Percentiles rank a stretch among this genome's conserved stretches.
phyloP scores from a whole-genome alignment of 2,329 filamentous ascomycete species.

The Tothia fuscella region DNA sequence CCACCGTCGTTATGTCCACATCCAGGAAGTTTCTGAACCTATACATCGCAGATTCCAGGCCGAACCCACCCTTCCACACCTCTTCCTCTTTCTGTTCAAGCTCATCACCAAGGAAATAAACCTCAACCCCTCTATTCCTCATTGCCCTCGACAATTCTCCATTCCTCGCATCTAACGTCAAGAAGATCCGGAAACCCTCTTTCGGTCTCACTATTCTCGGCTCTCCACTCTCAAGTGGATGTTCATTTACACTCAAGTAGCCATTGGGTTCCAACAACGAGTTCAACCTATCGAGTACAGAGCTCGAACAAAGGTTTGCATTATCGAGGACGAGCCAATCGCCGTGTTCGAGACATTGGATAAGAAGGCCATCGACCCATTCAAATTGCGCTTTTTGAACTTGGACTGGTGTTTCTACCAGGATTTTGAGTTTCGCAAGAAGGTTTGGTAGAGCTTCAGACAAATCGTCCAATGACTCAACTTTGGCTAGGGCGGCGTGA shows the following conservation, averaged over 20 bases:
- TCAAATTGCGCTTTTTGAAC: conserved; percentile 67
- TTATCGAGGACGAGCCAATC: conserved; percentile 94
- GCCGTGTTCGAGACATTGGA: conserved; percentile 74
- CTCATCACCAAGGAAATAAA: conserved; percentile 46
- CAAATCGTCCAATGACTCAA: conserved; percentile 41
- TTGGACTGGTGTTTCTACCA: conserved; percentile 2
- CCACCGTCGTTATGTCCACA: conserved; percentile 12
- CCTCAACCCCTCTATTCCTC: conserved; percentile 87
- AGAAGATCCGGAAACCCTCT: conserved; percentile 77
- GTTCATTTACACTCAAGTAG: conserved; percentile 81
- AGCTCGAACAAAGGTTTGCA: conserved; percentile 90
- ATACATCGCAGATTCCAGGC: conserved; percentile 27
- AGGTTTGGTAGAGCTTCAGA: not conserved
- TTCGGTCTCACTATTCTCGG: conserved; percentile 73
- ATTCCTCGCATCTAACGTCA: conserved; percentile 84
- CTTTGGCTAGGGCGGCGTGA: not conserved
- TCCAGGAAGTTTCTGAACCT: conserved; percentile 24
- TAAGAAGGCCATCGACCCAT: conserved; percentile 88
- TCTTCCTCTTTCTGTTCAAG: not conserved
- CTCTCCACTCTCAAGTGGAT: conserved; percentile 70
- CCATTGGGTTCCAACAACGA: conserved; percentile 88
- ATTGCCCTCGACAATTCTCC: conserved; percentile 93
- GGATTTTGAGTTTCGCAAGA: not conserved
- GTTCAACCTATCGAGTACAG: conserved; percentile 87
- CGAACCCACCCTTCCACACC: conserved; percentile 18